Percentiles rank a stretch among this genome's conserved stretches.
These are phyloP conservation scores for Pseudozyma tsukubaensis DNA, from an alignment of 1,284 basidiomycete species.

Conservation along the genomic window DNA sequence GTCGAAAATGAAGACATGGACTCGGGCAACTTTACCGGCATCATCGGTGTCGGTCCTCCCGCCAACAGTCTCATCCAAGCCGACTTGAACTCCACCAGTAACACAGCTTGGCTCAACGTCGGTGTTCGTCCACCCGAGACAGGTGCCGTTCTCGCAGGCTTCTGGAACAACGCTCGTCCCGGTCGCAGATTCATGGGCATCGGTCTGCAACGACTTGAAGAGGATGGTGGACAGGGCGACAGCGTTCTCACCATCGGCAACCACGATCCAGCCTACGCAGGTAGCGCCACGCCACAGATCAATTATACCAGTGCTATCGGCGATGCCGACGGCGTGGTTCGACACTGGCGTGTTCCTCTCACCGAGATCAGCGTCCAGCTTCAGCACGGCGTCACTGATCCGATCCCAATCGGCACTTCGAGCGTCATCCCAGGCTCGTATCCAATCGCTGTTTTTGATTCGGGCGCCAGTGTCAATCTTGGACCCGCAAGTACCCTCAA, in stretches of 20 bases:
- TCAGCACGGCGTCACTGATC: slow-evolving; percentile 29
- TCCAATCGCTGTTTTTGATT: slow-evolving; percentile 54
- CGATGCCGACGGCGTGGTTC: slow-evolving; percentile 50
- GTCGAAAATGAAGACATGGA: slow-evolving; percentile 54
- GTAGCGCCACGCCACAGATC: slow-evolving; percentile 32
- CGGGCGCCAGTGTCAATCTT: slow-evolving; percentile 56
- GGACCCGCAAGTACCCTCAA: slow-evolving; percentile 52
- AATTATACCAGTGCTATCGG: slow-evolving; percentile 40
- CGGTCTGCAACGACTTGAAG: slow-evolving; percentile 58
- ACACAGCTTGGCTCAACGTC: slow-evolving; percentile 38
- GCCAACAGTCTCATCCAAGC: slow-evolving; percentile 56
- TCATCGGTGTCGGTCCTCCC: slow-evolving; percentile 61
- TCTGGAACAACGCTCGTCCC: slow-evolving; percentile 46
- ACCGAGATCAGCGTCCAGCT: slow-evolving; percentile 47
- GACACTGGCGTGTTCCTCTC: slow-evolving; percentile 54
- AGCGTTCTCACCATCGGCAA: slow-evolving; percentile 57
- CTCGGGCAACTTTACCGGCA: slow-evolving; percentile 55
- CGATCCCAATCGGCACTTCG: slow-evolving; percentile 43
- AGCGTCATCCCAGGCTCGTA: slow-evolving; percentile 35
- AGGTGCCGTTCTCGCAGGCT: slow-evolving; percentile 53
- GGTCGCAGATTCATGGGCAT: slow-evolving; percentile 55
- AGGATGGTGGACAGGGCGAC: slow-evolving; percentile 59
- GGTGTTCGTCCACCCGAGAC: slow-evolving; percentile 36
- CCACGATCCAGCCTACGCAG: slow-evolving; percentile 53
- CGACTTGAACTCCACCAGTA: slow-evolving; percentile 44